Evolutionary conservation across 1,284 basidiomycete genomes (phyloP), one percentile per base, ranked within the genome.

Genomic region (Agaricales sp.): DNA sequence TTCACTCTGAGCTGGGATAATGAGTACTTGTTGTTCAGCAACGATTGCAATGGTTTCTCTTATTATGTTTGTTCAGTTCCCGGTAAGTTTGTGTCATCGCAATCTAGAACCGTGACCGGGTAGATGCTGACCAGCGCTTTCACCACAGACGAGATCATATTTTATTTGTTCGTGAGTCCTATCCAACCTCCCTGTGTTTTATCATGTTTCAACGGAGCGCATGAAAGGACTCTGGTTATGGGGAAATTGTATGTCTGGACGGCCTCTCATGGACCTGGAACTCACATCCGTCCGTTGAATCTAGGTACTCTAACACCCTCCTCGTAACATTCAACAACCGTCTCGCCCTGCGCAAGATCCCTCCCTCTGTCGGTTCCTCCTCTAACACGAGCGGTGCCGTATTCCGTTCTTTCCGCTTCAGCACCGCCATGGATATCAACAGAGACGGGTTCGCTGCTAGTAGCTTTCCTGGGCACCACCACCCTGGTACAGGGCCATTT

Each of bases 211-310:
- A 30, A 14, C 14, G 26, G 14, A 30, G 6, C 14, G 14, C 14
- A 6, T 30, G 6, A 6, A 8, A 41, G 39, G 39, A 16, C 39
- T 4, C 39, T 41, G 6, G 39, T 41, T 6, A 41, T 41, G 39
- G 39, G 39, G 8, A 41, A 41, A 41, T 20, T 41, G 39, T 41
- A 41, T 16, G 39, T 35, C n/a, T n/a, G n/a, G n/a, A n/a, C n/a
- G n/a, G n/a, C n/a, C n/a, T n/a, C n/a, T n/a, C n/a, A n/a, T n/a
- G n/a, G n/a, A n/a, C n/a, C n/a, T n/a, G n/a, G n/a, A n/a, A n/a
- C n/a, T n/a, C n/a, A n/a, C n/a, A n/a, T n/a, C n/a, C n/a, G n/a
- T n/a, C n/a, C n/a, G n/a, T n/a, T n/a, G n/a, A n/a, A n/a, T n/a
- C n/a, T n/a, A 30, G 26, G 6, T 30, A 30, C 26, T 30, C 26